Evolutionary conservation across 2,329 filamentous ascomycete genomes (phyloP).

Genomic region (Mariannaea elegans): DNA sequence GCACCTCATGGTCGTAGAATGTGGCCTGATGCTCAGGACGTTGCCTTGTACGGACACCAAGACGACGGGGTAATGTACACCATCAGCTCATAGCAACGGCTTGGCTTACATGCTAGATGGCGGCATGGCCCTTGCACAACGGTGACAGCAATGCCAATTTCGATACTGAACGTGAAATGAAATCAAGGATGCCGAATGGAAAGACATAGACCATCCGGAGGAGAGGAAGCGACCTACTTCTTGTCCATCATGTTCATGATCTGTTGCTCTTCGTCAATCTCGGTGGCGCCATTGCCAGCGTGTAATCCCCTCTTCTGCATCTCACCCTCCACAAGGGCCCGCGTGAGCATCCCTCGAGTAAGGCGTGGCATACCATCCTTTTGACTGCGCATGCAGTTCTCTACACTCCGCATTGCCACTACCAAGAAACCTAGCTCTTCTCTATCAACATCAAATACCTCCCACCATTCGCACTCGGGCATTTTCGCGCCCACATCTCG

Average conservation of each 20-base stretch:
- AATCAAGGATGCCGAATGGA: constrained; percentile 2
- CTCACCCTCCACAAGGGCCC: constrained; percentile 66
- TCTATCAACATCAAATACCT: constrained; percentile 94
- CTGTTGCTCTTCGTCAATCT: constrained; percentile 52
- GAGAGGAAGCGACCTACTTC: constrained; percentile 30
- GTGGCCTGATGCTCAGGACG: constrained; percentile 35
- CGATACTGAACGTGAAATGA: constrained; percentile 7
- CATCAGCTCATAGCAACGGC: constrained; percentile 25
- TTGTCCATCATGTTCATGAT: constrained; percentile 53
- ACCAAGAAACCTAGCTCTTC: constrained; percentile 95
- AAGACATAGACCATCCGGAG: constrained; percentile 1
- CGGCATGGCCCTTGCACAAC: constrained; percentile 7
- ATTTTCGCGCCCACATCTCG: constrained; percentile 79
- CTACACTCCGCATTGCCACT: constrained; percentile 82
- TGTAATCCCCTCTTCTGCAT: constrained; percentile 61
- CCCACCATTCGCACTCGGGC: constrained; percentile 92
- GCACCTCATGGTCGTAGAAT: constrained; percentile 1
- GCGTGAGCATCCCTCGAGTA: constrained; percentile 62
- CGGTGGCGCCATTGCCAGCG: constrained; percentile 36
- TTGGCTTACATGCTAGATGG: constrained; percentile 26
- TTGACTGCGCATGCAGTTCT: constrained; percentile 72
- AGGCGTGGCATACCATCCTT: constrained; percentile 62
- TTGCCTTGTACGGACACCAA: constrained; percentile 12
- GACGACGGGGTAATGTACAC: constrained; percentile 1
- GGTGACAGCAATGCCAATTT: constrained; percentile 20